Conservation (phyloP, 2,329 filamentous ascomycete genomes). For the Tolypocladium ovalisporum region DNA sequence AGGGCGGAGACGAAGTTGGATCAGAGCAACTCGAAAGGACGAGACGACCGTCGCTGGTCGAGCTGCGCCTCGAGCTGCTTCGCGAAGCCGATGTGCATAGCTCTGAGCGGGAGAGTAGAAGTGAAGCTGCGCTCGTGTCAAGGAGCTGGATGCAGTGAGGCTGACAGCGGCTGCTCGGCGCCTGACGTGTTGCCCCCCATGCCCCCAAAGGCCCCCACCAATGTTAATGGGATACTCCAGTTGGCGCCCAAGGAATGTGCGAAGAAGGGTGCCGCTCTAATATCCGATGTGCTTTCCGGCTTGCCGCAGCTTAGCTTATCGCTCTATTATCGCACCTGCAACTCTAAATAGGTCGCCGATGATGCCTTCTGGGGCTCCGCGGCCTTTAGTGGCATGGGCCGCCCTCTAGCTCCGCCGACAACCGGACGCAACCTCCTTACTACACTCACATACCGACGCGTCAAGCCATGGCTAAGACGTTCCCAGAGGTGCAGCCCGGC, state of each 20-base stretch:
- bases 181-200: neutral
- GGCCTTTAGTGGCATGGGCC: neutral
- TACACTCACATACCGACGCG: slow-evolving; percentile 1
- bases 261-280: neutral
- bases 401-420: slow-evolving; percentile 6
- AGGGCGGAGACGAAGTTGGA: neutral
- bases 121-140: neutral
- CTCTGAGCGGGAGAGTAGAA: neutral
- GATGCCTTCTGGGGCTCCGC: neutral
- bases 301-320: neutral
- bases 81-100: slow-evolving; percentile 2
- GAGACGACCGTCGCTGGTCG: slow-evolving; percentile 23
- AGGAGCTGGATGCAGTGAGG: neutral
- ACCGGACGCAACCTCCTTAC: slow-evolving; percentile 3
- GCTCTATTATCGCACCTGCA: neutral
- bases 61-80: slow-evolving; percentile 21
- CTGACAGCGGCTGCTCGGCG: neutral
- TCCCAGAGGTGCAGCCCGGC: slow-evolving; percentile 75
- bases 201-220: neutral
- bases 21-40: slow-evolving; percentile 6
- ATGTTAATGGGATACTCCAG: neutral
- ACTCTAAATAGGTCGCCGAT: neutral
- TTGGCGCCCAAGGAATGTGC: neutral
- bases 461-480: slow-evolving; percentile 35
- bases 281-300: neutral